phyloP scores from a whole-genome alignment of 2,329 filamentous ascomycete genomes.

The Orbilia oligospora region DNA sequence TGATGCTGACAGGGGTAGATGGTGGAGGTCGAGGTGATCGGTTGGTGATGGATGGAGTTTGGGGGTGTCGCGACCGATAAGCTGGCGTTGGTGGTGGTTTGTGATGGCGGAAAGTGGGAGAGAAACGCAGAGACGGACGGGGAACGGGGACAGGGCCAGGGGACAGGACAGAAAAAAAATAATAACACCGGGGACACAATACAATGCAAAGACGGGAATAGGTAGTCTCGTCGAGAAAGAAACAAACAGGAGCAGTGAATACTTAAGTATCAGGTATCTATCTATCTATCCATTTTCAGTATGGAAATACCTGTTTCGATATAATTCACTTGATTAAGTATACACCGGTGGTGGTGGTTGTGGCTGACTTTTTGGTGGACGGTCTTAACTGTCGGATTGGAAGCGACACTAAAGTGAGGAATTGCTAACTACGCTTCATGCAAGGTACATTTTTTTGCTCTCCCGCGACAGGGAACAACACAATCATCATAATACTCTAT shows the following conservation, averaged over 20 bases:
- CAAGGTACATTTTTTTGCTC: slow-evolving; percentile 8
- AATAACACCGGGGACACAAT: no score
- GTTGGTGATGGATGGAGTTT: slow-evolving; percentile 7
- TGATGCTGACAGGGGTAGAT: neutral
- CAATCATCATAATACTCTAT: no score
- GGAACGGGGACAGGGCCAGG: neutral
- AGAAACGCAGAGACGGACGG: neutral
- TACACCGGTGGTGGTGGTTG: no score
- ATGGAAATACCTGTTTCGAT: no score
- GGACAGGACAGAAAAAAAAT: neutral
- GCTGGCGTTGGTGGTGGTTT: slow-evolving; percentile 8
- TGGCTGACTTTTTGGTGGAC: neutral
- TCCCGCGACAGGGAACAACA: neutral
- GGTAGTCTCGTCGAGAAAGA: neutral
- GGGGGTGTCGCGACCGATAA: slow-evolving; percentile 19
- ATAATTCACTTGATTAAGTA: no score
- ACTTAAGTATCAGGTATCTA: no score
- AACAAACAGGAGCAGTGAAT: neutral
- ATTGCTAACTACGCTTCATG: neutral
- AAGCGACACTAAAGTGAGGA: slow-evolving; percentile 2
- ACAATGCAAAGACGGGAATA: neutral
- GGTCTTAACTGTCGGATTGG: neutral
- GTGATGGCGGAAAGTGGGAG: neutral
- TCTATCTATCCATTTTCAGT: no score
- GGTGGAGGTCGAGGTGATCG: neutral